A percentile compares a stretch with the other conserved stretches of the same genome.
Conservation (phyloP, 148 eudicot genomes). For the Amaranthus cruentus region DNA sequence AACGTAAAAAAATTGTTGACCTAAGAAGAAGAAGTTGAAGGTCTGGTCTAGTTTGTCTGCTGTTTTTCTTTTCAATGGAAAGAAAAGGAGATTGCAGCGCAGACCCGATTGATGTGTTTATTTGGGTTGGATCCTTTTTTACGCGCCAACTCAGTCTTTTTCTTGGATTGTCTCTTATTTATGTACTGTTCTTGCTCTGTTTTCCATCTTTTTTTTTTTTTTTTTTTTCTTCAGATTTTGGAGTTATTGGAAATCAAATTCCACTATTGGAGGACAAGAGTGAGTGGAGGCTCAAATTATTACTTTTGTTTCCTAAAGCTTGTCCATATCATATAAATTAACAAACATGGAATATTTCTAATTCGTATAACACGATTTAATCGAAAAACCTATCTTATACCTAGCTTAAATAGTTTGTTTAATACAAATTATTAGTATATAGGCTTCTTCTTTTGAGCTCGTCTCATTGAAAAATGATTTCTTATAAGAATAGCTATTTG, state of each 20-base stretch:
- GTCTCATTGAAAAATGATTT: too few species aligned
- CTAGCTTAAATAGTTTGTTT: too few species aligned
- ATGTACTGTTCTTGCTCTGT: background rate
- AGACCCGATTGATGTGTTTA: conserved; percentile 9
- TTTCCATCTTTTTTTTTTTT: background rate
- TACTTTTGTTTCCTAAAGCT: background rate
- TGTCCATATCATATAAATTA: too few species aligned
- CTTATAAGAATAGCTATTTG: too few species aligned
- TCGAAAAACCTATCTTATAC: too few species aligned
- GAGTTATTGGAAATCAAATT: background rate
- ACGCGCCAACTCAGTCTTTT: conserved; percentile 17
- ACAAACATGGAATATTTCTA: too few species aligned
- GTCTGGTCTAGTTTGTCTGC: conserved; percentile 28
- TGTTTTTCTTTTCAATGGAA: background rate
- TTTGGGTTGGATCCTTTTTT: background rate
- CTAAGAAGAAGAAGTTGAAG: background rate
- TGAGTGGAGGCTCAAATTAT: background rate
- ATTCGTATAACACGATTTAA: too few species aligned
- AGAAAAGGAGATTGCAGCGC: background rate
- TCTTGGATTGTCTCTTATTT: background rate
- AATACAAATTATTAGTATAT: too few species aligned
- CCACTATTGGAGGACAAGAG: background rate
- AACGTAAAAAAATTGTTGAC: conserved; percentile 26
- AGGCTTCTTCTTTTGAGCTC: too few species aligned
- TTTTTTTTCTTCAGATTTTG: background rate